phyloP scores from a whole-genome alignment of 257 asterid genomes.

The Paraleonurus japonicus region DNA sequence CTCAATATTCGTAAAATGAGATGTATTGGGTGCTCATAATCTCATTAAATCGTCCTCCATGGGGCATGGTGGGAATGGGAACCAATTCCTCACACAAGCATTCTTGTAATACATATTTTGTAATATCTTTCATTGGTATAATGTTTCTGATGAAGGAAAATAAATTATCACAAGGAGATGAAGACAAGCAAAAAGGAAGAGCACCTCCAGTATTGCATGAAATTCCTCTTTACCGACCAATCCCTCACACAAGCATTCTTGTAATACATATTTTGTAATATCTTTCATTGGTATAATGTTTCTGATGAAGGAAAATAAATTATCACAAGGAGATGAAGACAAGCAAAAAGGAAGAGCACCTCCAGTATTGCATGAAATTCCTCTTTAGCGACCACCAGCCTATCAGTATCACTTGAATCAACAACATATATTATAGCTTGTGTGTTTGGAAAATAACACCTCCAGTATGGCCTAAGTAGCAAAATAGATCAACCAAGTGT shows the following conservation, averaged over 20 bases:
- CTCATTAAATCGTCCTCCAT: not conserved
- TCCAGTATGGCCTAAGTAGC: conserved; percentile 88
- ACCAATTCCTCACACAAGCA: not conserved
- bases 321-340: not conserved
- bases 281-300: not conserved
- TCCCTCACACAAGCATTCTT: not conserved
- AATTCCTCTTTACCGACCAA: conserved; percentile 88
- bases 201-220: conserved; percentile 89
- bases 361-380: conserved; percentile 93
- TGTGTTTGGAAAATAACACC: conserved; percentile 95
- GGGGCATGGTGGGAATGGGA: not conserved
- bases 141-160: not conserved
- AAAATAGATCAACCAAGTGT: conserved; percentile 11
- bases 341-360: conserved; percentile 38
- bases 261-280: not conserved
- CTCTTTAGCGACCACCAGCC: conserved; percentile 89
- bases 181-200: not conserved
- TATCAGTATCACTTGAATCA: conserved; percentile 97
- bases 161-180: not conserved
- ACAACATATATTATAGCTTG: conserved; percentile 98
- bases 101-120: not conserved
- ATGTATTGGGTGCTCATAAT: not conserved
- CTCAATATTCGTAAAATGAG: not conserved
- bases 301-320: not conserved
- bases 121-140: not conserved